Evolutionary conservation across 768 basidiomycete species (phyloP), one percentile per base, ranked within the genome.

Genomic region (Tylopilus intermedius): DNA sequence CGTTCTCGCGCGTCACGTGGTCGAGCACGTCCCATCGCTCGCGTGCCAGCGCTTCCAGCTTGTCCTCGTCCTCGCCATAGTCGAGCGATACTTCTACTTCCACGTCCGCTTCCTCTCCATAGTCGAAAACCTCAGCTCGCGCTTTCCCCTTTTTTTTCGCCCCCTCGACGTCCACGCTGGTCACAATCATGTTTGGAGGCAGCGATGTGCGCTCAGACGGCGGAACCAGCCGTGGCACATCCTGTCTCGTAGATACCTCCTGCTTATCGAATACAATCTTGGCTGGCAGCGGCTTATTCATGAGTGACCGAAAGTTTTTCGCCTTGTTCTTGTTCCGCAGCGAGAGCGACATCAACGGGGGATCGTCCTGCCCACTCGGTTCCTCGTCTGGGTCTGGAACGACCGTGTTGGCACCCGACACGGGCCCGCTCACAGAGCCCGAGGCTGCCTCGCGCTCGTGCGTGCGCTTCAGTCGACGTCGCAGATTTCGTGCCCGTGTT

Each of bases 321-420:
- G 78, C 80, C 66, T 89, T 90, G 67, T 88, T 89, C 67, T 86
- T 88, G 65, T 86, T 89, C 41, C 79, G 74, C 21, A 88, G 67
- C 0, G 79, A 79, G 39, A 79, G 72, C 53, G 57, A 64, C 13
- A 77, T 76, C 22, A 79, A 71, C 39, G 10, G 44, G 13, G 49
- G 41, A 1, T 39, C 27, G 22, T 39, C 37, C 21, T 40, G 30
- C 15, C 37, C 14, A 6, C 15, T n/a, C 8, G n/a, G n/a, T 38
- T n/a, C 10, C 63, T 8, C 62, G 51, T 30, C 45, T n/a, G 55
- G n/a, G 11, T 21, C 50, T 21, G 43, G 18, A 8, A 22, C 51
- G 1, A 77, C 62, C 3, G 70, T 62, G 60, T 85, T 83, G 6
- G 70, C 60, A 5, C 71, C 71, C 0, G 78, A 76, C 24, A 58